Percentiles rank a stretch among this genome's conserved stretches.
Conservation (phyloP, 495 filamentous ascomycete species). For the Extremus antarcticus region DNA sequence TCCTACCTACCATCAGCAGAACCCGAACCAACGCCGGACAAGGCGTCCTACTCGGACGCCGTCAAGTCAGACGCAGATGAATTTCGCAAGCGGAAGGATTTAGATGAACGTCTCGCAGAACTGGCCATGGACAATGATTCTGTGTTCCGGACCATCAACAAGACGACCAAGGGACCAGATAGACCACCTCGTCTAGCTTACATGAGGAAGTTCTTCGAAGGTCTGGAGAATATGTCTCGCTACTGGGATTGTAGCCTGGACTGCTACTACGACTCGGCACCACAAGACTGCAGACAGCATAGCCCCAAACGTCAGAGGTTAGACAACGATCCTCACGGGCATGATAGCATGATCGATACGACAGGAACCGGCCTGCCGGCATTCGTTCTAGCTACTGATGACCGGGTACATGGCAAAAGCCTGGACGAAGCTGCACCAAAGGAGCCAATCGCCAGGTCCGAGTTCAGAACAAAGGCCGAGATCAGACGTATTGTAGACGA, state of each 20-base stretch:
- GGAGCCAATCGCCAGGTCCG: too few relatives aligned
- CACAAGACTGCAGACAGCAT: background rate
- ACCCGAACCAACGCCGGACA: background rate
- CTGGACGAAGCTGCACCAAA: background rate
- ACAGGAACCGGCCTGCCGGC: background rate
- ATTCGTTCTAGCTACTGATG: background rate
- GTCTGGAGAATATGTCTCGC: slow-evolving; percentile 46
- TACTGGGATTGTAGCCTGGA: slow-evolving; percentile 56
- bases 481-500: background rate
- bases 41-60: slow-evolving; percentile 11
- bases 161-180: slow-evolving; percentile 32
- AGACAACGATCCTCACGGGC: background rate
- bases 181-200: slow-evolving; percentile 40
- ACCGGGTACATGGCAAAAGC: background rate
- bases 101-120: slow-evolving; percentile 39
- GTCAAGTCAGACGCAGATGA: slow-evolving; percentile 42
- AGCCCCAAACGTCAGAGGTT: slow-evolving; percentile 7
- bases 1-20: slow-evolving; percentile 34
- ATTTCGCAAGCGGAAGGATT: slow-evolving; percentile 39
- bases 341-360: background rate
- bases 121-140: slow-evolving; percentile 46
- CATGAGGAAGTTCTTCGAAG: slow-evolving; percentile 50
- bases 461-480: background rate
- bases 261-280: slow-evolving; percentile 32
- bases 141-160: slow-evolving; percentile 42